Conservation (phyloP, 352 stramenopile genomes). For the Phytophthora pinifolia region DNA sequence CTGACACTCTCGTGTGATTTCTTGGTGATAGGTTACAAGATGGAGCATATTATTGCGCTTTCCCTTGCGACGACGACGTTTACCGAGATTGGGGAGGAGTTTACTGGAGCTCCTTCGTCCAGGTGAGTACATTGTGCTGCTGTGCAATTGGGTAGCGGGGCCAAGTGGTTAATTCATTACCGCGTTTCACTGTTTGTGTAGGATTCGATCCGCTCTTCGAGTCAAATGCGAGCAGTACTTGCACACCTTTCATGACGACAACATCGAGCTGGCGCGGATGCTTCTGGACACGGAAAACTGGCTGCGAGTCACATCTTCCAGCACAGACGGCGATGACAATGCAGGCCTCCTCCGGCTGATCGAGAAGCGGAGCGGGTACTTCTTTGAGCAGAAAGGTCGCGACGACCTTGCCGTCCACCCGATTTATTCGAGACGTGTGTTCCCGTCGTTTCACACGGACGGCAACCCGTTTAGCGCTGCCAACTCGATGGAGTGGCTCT, state of each 20-base stretch:
- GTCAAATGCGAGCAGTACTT: slow-evolving; percentile 86
- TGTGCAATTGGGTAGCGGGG: slow-evolving; percentile 1
- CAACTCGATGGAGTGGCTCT: slow-evolving; percentile 59
- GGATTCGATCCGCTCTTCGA: slow-evolving; percentile 62
- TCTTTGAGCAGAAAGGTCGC: slow-evolving; percentile 51
- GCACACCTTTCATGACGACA: slow-evolving; percentile 79
- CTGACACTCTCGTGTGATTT: slow-evolving; percentile 15
- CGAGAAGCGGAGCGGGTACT: slow-evolving; percentile 78
- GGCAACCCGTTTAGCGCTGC: slow-evolving; percentile 65
- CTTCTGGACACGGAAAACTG: slow-evolving; percentile 86
- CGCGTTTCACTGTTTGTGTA: slow-evolving; percentile 18
- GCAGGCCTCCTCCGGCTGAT: slow-evolving; percentile 58
- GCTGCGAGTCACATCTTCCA: slow-evolving; percentile 62
- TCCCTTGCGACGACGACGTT: slow-evolving; percentile 75
- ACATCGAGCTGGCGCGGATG: slow-evolving; percentile 81
- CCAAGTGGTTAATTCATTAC: neutral
- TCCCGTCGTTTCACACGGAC: slow-evolving; percentile 56
- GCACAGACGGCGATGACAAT: slow-evolving; percentile 49
- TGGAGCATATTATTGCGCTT: slow-evolving; percentile 87
- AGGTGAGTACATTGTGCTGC: slow-evolving; percentile 44
- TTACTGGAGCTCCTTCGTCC: slow-evolving; percentile 63
- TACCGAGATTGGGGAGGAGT: slow-evolving; percentile 86
- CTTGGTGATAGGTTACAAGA: slow-evolving; percentile 62
- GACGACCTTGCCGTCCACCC: slow-evolving; percentile 43
- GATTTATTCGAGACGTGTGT: slow-evolving; percentile 72